Evolutionary conservation across 148 eudicot species (phyloP).

Genomic region (Talinum fruticosum): DNA sequence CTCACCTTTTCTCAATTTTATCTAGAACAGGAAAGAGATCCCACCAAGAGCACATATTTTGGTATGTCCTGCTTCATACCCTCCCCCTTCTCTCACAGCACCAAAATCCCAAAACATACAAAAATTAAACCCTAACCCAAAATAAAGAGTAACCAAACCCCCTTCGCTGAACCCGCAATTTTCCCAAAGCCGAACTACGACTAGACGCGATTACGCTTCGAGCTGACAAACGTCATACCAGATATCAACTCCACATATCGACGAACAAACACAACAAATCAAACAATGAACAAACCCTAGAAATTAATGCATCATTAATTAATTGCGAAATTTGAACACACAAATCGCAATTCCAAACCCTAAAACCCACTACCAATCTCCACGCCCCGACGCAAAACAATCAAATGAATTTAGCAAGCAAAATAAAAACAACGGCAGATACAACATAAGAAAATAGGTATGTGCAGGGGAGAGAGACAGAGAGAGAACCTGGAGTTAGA

Average conservation of each 20-base stretch:
- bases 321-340: not conserved
- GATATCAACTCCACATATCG: not conserved
- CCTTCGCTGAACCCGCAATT: no score
- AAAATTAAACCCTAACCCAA: not conserved
- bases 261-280: not conserved
- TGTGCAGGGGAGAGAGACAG: slow-evolving; percentile 6
- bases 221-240: not conserved
- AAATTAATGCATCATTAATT: not conserved
- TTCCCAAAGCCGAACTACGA: not conserved
- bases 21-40: not conserved
- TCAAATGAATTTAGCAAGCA: not conserved
- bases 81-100: no score
- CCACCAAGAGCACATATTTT: not conserved
- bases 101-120: not conserved
- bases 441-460: no score
- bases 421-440: not conserved
- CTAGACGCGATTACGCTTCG: not conserved
- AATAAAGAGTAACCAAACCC: no score
- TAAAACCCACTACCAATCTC: not conserved
- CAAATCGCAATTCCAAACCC: slow-evolving; percentile 6
- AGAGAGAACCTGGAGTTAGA: slow-evolving; percentile 1
- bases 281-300: not conserved
- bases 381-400: no score
- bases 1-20: not conserved
- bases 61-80: no score